Evolutionary conservation across 2,329 filamentous ascomycete genomes (phyloP).

Genomic region (Alternaria gansuensis): DNA sequence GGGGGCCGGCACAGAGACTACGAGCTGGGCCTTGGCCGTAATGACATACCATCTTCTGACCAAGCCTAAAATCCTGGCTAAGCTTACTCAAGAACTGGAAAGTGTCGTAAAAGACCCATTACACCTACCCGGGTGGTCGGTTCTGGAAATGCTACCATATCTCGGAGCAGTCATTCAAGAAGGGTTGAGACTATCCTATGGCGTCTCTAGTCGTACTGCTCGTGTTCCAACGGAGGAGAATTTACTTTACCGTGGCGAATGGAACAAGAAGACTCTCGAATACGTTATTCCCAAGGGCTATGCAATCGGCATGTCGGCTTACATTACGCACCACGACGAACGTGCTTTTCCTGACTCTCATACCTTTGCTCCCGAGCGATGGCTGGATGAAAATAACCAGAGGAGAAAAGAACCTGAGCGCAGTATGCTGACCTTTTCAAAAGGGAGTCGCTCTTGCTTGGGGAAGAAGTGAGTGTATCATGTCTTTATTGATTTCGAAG

Average conservation of each 20-base stretch:
- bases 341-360: slow-evolving; percentile 37
- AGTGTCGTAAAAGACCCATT: slow-evolving; percentile 28
- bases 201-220: slow-evolving; percentile 39
- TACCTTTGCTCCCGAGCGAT: slow-evolving; percentile 43
- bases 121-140: slow-evolving; percentile 29
- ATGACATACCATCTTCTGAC: slow-evolving; percentile 44
- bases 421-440: slow-evolving; percentile 44
- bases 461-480: slow-evolving; percentile 45
- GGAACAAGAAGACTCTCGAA: slow-evolving; percentile 35
- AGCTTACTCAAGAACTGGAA: slow-evolving; percentile 39
- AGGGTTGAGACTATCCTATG: slow-evolving; percentile 42
- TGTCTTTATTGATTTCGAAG: not conserved
- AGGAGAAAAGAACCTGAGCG: slow-evolving; percentile 39
- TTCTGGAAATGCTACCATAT: slow-evolving; percentile 43
- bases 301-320: slow-evolving; percentile 41
- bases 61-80: slow-evolving; percentile 32
- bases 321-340: slow-evolving; percentile 38
- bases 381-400: slow-evolving; percentile 40
- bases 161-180: slow-evolving; percentile 47
- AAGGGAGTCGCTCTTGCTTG: slow-evolving; percentile 45
- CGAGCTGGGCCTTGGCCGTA: slow-evolving; percentile 39
- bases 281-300: slow-evolving; percentile 36
- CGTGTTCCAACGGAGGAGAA: slow-evolving; percentile 38
- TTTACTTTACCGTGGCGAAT: slow-evolving; percentile 37
- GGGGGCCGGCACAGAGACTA: slow-evolving; percentile 50